Conservation (phyloP, 2,329 filamentous ascomycete species). For the Fusarium sambucinum region DNA sequence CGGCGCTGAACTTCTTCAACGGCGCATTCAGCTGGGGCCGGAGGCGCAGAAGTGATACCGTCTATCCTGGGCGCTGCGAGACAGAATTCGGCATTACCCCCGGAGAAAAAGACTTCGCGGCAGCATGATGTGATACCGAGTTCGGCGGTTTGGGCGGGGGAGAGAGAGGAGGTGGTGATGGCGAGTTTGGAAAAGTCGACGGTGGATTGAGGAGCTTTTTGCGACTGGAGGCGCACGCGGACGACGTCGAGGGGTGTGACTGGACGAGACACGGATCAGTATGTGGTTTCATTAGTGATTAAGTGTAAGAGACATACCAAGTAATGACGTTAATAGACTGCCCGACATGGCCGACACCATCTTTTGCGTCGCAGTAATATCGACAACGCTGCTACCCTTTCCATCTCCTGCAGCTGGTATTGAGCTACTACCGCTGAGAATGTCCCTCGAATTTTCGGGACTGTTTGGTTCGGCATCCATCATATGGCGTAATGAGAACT, state of each 20-base stretch:
- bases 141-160: conserved; percentile 79
- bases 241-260: conserved; percentile 98
- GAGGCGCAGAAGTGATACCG: conserved; percentile 59
- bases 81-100: conserved; percentile 84
- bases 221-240: conserved; percentile 92
- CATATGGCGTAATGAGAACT: conserved; percentile 49
- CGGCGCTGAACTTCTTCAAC: conserved; percentile 87
- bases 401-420: conserved; percentile 25
- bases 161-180: conserved; percentile 68
- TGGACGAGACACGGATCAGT: conserved; percentile 53
- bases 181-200: conserved; percentile 68
- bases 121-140: conserved; percentile 95
- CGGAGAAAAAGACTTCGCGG: conserved; percentile 96
- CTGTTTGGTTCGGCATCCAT: conserved; percentile 38
- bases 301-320: conserved; percentile 70
- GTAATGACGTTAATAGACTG: conserved; percentile 87
- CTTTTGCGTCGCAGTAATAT: conserved; percentile 87
- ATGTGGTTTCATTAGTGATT: neutral
- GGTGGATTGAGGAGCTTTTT: conserved; percentile 65
- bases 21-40: conserved; percentile 75
- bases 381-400: conserved; percentile 58
- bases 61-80: conserved; percentile 74
- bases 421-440: conserved; percentile 17
- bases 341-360: conserved; percentile 95
- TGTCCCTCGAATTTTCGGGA: conserved; percentile 18